Evolutionary conservation across 1,284 basidiomycete genomes (phyloP), one percentile per base, ranked within the genome.

Genomic region (Moniliophthora roreri): DNA sequence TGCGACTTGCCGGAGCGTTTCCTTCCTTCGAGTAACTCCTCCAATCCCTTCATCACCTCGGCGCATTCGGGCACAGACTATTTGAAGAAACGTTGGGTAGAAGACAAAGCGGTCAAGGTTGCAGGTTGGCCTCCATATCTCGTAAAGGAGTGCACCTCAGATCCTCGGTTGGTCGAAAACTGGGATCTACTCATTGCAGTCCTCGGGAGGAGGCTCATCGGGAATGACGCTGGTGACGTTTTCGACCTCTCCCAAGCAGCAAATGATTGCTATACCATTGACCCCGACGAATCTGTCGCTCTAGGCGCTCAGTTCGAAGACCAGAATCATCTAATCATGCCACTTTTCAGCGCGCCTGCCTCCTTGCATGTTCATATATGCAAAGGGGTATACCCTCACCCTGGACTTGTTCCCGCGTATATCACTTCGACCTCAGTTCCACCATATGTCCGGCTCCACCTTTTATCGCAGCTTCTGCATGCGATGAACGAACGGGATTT

Each of bases 401-500:
- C 76, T 41, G 74, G 73, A 3, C 77, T 77, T 55, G 75, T 84
- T 4, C 93, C 93, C 0, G 84, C 95, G 68, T 95, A 87, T 65
- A 70, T 97, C 53, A 80, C 87, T 0, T 94, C 93, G 1, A 65
- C 71, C 0, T 81, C 81, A 0, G 74, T 91, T 5, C 84, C 95
- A 0, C 80, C 93, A 0, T 98, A 97, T 67, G 77, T 97, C 57
- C 85, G 92, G 32, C 81, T 98, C 0, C 85, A 96, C 61, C 78
- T 97, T 15, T 79, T 93, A n/a, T 80, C 84, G 2, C 75, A 76
- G 37, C 73, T 92, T 13, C 72, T 92, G 7, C 55, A 64, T 4
- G 78, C 77, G 8, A 77, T 87, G 67, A 71, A 80, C 55, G 69
- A 71, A 13, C 77, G 75, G 2, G 78, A 81, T 48, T 79, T 91